Evolutionary conservation across 1,284 basidiomycete species (phyloP).

Genomic region (Mycosarcoma maydis): DNA sequence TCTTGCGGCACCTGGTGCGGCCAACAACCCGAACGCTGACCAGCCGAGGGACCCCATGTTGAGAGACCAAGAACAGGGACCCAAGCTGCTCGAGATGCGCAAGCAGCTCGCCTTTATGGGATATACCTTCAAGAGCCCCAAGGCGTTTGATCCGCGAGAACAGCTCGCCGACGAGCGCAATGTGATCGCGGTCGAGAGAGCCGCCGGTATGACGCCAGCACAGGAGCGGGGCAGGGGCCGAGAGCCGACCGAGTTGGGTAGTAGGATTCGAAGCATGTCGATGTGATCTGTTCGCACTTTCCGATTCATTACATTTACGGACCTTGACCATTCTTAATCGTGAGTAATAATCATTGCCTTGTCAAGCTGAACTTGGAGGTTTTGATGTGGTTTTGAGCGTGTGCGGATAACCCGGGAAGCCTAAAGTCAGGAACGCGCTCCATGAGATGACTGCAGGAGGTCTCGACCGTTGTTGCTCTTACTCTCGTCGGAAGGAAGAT

Average conservation of each 20-base stretch:
- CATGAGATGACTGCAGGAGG: too few relatives aligned
- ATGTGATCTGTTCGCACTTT: too few relatives aligned
- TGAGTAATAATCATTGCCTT: too few relatives aligned
- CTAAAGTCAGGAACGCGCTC: too few relatives aligned
- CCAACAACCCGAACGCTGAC: constrained; percentile 73
- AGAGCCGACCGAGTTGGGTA: constrained; percentile 47
- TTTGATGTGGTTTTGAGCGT: too few relatives aligned
- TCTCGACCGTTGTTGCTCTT: too few relatives aligned
- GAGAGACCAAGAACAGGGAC: constrained; percentile 82
- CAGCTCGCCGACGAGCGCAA: constrained; percentile 46
- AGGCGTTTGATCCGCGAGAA: constrained; percentile 51
- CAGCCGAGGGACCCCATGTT: constrained; percentile 88
- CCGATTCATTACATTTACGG: too few relatives aligned
- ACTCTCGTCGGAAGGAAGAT: too few relatives aligned
- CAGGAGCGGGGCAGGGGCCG: constrained; percentile 18
- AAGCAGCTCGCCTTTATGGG: constrained; percentile 86
- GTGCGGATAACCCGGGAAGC: too few relatives aligned
- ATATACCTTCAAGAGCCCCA: constrained; percentile 62
- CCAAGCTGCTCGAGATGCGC: constrained; percentile 84
- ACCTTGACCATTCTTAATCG: too few relatives aligned
- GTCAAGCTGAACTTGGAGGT: too few relatives aligned
- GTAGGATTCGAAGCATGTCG: constrained; percentile 59
- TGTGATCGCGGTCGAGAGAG: constrained; percentile 41
- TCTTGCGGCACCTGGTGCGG: constrained; percentile 86
- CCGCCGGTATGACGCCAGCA: constrained; percentile 18